Evolutionary conservation across 2,329 filamentous ascomycete genomes (phyloP), one percentile per base, ranked within the genome.

Genomic region (Apiospora arundinis): DNA sequence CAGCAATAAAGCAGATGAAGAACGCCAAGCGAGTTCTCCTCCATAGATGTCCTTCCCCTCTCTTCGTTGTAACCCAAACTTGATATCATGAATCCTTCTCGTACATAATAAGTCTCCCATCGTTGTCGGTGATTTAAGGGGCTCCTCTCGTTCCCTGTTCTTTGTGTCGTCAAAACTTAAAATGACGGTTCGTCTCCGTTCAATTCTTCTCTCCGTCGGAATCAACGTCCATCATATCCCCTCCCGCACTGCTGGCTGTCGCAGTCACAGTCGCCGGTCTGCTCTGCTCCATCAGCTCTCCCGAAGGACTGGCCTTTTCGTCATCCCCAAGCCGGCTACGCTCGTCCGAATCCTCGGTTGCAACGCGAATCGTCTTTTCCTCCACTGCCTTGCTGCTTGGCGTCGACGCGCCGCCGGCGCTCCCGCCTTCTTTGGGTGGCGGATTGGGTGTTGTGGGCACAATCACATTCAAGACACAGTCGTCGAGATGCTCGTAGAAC

Each of bases 401-500:
- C 46, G 52, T 74, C 71, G 56, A 69, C 73, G 45, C 75, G 16
- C 28, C 42, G 28, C 28, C 56, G 25, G 23, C 76, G 23, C 76
- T 74, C 37, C 77, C 76, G 44, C 70, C 68, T 69, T 76, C 76
- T 66, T 79, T 76, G 11, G 77, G 75, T 25, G 77, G 78, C 28
- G 76, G 71, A 70, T 82, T 83, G 0, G 82, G 81, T 4, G 80
- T 81, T 9, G 82, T 79, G 7, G 88, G 87, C 18, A 89, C 86
- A 69, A 90, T 89, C 21, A 89, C 88, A 68, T 88, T 88, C 60
- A 90, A 82, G 45, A 90, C 88, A 70, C 88, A 90, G 75, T 90
- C 88, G 74, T 92, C 95, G 75, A 98, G 86, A 86, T 98, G 95
- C 84, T 98, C 95, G 81, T 98, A 98, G 84, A 98, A 98, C 79